A percentile compares a stretch with the other conserved stretches of the same genome.
Conservation (phyloP, 2,329 filamentous ascomycete species). For the Claviceps purpurea region DNA sequence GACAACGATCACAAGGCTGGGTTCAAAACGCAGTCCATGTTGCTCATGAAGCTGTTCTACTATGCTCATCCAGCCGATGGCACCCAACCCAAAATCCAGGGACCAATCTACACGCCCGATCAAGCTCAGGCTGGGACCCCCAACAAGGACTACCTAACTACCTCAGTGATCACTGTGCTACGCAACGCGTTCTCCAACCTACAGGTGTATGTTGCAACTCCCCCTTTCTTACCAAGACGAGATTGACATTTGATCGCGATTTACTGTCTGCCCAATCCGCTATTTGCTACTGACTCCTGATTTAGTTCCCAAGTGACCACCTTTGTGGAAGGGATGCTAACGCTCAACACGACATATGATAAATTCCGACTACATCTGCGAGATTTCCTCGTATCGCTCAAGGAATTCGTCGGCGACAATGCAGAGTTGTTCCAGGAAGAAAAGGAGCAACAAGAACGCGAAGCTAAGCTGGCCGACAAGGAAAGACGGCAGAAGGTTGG, state of each 20-base stretch:
- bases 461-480: constrained; percentile 76
- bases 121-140: constrained; percentile 71
- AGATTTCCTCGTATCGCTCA: constrained; percentile 93
- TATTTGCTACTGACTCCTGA: background rate
- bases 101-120: constrained; percentile 76
- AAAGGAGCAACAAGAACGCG: constrained; percentile 79
- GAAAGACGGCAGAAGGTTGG: constrained; percentile 91
- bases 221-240: background rate
- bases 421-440: constrained; percentile 88
- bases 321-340: constrained; percentile 84
- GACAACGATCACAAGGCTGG: constrained; percentile 98
- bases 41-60: constrained; percentile 92
- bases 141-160: constrained; percentile 82
- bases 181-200: constrained; percentile 90
- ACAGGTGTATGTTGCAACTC: constrained; percentile 52
- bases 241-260: too few relatives aligned
- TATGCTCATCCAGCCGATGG: constrained; percentile 66
- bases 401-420: constrained; percentile 94
- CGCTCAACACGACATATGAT: constrained; percentile 74
- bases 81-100: constrained; percentile 69
- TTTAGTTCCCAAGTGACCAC: constrained; percentile 67
- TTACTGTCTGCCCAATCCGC: too few relatives aligned
- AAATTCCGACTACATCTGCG: constrained; percentile 93
- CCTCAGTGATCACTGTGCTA: constrained; percentile 74
- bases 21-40: constrained; percentile 93